These are phyloP conservation scores for Wickerhamomyces strasburgensis DNA, from an alignment of 805 yeast species.

Conservation along the genomic window DNA sequence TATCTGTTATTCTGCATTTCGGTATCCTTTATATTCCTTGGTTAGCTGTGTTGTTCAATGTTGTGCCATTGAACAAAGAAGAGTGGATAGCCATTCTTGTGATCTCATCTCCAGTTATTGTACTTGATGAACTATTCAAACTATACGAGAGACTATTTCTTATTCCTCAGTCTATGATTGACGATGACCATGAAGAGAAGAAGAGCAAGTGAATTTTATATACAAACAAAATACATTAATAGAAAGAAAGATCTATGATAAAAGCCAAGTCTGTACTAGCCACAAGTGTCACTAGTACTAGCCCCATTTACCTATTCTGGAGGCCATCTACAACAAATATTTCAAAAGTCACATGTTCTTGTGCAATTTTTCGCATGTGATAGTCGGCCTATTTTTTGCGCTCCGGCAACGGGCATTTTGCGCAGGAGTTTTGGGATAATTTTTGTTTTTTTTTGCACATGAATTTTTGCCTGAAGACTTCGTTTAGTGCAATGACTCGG, in stretches of 20 bases:
- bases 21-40: constrained; percentile 32
- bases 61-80: constrained; percentile 27
- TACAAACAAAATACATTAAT: neutral
- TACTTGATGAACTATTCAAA: constrained; percentile 34
- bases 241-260: neutral
- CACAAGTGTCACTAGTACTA: too few species aligned
- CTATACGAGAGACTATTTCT: constrained; percentile 26
- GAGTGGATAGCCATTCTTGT: constrained; percentile 34
- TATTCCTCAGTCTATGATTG: constrained; percentile 3
- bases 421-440: too few species aligned
- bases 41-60: constrained; percentile 29
- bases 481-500: too few species aligned
- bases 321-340: too few species aligned
- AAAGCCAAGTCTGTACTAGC: neutral
- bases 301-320: too few species aligned
- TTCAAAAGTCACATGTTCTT: too few species aligned
- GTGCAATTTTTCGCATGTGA: too few species aligned
- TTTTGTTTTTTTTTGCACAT: too few species aligned
- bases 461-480: too few species aligned
- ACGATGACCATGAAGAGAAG: too few species aligned
- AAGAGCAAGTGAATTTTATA: neutral
- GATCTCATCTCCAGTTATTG: constrained; percentile 33
- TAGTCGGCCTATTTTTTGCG: too few species aligned
- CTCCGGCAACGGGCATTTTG: too few species aligned
- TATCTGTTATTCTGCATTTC: constrained; percentile 31